Evolutionary conservation across 2,329 filamentous ascomycete species (phyloP).

Genomic region (Xylariaceae sp.): DNA sequence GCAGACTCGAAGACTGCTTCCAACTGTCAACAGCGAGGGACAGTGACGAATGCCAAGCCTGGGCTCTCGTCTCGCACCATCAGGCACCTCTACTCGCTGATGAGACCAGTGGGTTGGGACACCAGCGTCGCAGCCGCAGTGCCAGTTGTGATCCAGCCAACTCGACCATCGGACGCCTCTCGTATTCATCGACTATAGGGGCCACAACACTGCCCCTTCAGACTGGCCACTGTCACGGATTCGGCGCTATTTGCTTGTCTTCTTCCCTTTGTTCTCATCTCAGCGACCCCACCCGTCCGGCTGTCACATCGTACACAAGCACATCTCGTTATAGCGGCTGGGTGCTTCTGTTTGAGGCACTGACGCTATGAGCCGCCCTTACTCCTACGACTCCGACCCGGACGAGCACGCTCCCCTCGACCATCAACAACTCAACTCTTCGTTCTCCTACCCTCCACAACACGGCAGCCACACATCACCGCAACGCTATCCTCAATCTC

Average conservation of each 20-base stretch:
- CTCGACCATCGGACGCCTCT: no score
- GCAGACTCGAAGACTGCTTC: no score
- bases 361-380: constrained; percentile 28
- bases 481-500: constrained; percentile 4
- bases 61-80: no score
- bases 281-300: constrained; percentile 2
- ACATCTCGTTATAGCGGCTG: constrained; percentile 2
- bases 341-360: constrained; percentile 6
- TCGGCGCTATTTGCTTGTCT: background rate
- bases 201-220: no score
- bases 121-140: no score
- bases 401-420: constrained; percentile 30
- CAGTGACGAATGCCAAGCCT: no score
- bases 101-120: no score
- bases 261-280: constrained; percentile 6
- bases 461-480: constrained; percentile 8
- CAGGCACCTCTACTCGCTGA: no score
- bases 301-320: background rate
- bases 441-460: constrained; percentile 9
- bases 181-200: no score
- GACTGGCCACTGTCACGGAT: no score
- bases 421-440: constrained; percentile 1
- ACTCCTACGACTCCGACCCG: constrained; percentile 28
- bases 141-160: no score
- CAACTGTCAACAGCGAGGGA: no score